Percentiles rank a stretch among this genome's conserved stretches.
Conservation (phyloP, 2,329 filamentous ascomycete genomes). For the Fonsecaea pedrosoi region DNA sequence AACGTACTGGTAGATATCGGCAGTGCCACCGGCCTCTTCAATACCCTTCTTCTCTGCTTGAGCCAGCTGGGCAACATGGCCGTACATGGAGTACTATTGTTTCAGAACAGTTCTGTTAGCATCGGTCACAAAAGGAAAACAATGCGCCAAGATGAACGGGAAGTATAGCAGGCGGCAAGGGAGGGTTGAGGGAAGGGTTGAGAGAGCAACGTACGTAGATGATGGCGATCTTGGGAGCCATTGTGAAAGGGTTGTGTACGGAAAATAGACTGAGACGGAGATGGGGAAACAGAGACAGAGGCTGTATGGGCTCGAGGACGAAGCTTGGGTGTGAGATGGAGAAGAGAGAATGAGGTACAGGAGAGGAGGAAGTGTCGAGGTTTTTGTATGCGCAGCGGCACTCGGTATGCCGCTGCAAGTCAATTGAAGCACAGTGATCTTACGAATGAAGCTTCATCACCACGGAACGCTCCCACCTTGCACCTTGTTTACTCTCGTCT, state of each 20-base stretch:
- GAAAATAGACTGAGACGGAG: conserved; percentile 1
- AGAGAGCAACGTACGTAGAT: conserved; percentile 73
- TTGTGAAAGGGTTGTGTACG: conserved; percentile 52
- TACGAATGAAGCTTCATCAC: conserved; percentile 5
- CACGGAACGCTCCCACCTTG: neutral
- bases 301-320: neutral
- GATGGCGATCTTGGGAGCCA: conserved; percentile 92
- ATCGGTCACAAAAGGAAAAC: neutral
- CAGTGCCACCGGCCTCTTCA: conserved; percentile 81
- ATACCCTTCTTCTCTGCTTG: conserved; percentile 91
- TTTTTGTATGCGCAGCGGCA: conserved; percentile 22
- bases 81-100: conserved; percentile 86
- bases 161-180: neutral
- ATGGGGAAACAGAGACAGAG: conserved; percentile 4
- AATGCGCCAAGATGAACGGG: neutral
- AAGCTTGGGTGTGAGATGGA: conserved; percentile 5
- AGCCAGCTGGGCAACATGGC: conserved; percentile 83
- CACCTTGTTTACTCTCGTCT: neutral
- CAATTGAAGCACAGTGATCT: neutral
- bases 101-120: conserved; percentile 20
- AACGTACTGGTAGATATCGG: conserved; percentile 79
- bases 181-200: neutral
- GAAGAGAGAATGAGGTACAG: neutral
- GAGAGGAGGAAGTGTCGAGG: neutral
- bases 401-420: neutral